A percentile compares a stretch with the other conserved stretches of the same genome.
Evolutionary conservation across 306 rosid species (phyloP).

Genomic region (Cyclanthera cordifolia): DNA sequence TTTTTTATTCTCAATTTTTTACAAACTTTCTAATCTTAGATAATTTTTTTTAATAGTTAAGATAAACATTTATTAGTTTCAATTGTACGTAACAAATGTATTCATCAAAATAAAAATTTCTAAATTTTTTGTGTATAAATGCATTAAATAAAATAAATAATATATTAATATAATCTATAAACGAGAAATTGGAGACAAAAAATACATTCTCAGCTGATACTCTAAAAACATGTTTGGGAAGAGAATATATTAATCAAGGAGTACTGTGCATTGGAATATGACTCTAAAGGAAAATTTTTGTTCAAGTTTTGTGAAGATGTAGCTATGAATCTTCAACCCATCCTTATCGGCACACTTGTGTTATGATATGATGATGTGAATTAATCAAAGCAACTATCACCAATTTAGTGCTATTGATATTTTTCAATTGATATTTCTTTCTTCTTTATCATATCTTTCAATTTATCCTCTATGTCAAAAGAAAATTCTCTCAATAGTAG

Average conservation of each 20-base stretch:
- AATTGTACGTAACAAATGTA: too few species aligned
- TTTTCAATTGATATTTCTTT: background rate
- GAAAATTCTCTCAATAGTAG: background rate
- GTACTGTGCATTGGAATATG: background rate
- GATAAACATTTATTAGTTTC: too few species aligned
- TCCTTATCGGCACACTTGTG: background rate
- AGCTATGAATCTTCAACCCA: background rate
- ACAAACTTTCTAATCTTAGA: too few species aligned
- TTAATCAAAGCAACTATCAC: background rate
- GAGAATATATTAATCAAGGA: background rate
- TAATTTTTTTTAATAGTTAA: too few species aligned
- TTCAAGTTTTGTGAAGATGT: background rate
- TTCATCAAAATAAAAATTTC: too few species aligned
- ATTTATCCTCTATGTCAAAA: background rate
- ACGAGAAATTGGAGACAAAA: too few species aligned
- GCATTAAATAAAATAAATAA: too few species aligned
- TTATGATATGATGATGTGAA: slow-evolving; percentile 5
- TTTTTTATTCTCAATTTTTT: too few species aligned
- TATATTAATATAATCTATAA: too few species aligned
- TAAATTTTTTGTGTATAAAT: too few species aligned
- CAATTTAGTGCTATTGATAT: background rate
- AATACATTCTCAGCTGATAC: too few species aligned
- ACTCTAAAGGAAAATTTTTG: background rate
- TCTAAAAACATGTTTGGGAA: background rate
- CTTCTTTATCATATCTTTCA: background rate